Evolutionary conservation across 108 stramenopile genomes (phyloP).

Genomic region (Parietichytrium sp.): DNA sequence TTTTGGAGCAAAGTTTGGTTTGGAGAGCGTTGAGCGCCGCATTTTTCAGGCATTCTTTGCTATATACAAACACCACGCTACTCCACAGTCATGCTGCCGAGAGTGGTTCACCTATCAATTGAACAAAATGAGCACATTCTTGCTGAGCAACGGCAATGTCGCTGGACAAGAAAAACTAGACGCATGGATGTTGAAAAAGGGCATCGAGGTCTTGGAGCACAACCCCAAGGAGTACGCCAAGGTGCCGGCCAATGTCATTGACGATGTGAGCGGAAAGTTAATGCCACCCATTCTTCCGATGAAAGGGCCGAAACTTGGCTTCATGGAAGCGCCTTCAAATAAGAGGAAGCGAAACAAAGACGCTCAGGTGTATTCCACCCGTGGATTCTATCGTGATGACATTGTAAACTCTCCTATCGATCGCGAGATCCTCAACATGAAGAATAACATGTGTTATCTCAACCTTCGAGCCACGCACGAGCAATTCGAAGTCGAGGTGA

Average conservation of each 20-base stretch:
- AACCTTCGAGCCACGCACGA: constrained; percentile 34
- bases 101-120: constrained; percentile 25
- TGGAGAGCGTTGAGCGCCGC: constrained; percentile 21
- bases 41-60: constrained; percentile 38
- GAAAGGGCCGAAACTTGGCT: background rate
- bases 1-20: constrained; percentile 2
- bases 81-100: constrained; percentile 16
- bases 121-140: constrained; percentile 30
- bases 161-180: background rate
- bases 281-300: background rate
- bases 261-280: background rate
- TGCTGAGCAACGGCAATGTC: constrained; percentile 25
- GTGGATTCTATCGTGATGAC: background rate
- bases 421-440: background rate
- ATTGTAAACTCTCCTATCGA: background rate
- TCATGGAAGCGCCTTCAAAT: background rate
- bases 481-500: constrained; percentile 30
- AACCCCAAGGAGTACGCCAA: constrained; percentile 4
- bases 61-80: constrained; percentile 39
- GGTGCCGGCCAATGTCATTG: constrained; percentile 25
- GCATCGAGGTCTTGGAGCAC: background rate
- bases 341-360: background rate
- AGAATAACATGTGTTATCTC: background rate
- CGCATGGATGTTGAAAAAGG: background rate
- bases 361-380: background rate